Percentiles rank a stretch among this genome's conserved stretches.
These are phyloP conservation scores for Cyberlindnera mrakii DNA, from an alignment of 805 yeast species.

Conservation along the genomic window DNA sequence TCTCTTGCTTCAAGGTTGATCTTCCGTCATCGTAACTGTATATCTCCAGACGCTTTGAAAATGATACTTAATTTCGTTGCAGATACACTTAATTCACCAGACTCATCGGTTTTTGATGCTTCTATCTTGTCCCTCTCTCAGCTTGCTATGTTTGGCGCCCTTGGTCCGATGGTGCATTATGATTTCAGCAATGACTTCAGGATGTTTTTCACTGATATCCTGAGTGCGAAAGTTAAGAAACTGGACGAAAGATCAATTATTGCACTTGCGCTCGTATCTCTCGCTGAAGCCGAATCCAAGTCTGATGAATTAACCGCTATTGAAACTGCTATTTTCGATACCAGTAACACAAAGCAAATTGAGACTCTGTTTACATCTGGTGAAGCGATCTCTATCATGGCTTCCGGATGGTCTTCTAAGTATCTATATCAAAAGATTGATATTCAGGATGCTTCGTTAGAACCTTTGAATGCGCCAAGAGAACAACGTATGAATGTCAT, in stretches of 20 bases:
- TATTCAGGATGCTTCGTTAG: slow-evolving; percentile 32
- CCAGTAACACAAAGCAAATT: slow-evolving; percentile 62
- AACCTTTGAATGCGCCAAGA: slow-evolving; percentile 5
- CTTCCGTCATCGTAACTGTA: slow-evolving; percentile 9
- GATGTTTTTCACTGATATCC: slow-evolving; percentile 20
- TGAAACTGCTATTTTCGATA: slow-evolving; percentile 42
- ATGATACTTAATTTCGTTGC: slow-evolving; percentile 1
- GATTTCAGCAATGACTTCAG: slow-evolving; percentile 19
- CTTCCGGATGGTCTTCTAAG: slow-evolving; percentile 71
- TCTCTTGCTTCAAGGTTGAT: slow-evolving; percentile 41
- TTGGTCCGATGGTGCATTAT: slow-evolving; percentile 17
- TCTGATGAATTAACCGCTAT: slow-evolving; percentile 23
- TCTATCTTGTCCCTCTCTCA: slow-evolving; percentile 27
- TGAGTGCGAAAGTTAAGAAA: slow-evolving; percentile 41
- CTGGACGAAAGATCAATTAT: slow-evolving; percentile 54
- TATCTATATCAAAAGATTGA: slow-evolving; percentile 49
- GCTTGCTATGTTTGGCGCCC: slow-evolving; percentile 33
- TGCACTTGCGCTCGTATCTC: slow-evolving; percentile 49
- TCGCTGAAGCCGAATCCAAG: slow-evolving; percentile 27
- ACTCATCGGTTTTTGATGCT: slow-evolving; percentile 9
- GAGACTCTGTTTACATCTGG: slow-evolving; percentile 77
- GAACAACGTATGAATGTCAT: slow-evolving; percentile 23
- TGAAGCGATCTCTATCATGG: slow-evolving; percentile 69
- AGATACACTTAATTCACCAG: slow-evolving; percentile 6
- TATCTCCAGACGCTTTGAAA: neutral